Percentiles rank a stretch among this genome's conserved stretches.
These are phyloP conservation scores for Poteriospumella lacustris DNA, from an alignment of 108 stramenopile genomes.

Conservation along the genomic window DNA sequence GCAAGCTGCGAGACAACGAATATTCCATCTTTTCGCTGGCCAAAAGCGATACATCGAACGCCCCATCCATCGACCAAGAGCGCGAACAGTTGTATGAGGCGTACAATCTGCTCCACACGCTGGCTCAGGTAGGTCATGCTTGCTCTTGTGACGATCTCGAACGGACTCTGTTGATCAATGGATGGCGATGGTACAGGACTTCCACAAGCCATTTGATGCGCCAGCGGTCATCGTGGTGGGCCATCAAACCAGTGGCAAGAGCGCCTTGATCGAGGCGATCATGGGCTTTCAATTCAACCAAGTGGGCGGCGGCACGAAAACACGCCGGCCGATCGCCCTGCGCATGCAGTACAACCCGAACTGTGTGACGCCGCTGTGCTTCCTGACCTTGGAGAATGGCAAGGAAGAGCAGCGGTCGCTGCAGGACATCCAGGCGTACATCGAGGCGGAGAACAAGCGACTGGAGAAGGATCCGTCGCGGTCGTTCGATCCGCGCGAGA, in stretches of 20 bases:
- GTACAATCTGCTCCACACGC: conserved; percentile 76
- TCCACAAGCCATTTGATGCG: conserved; percentile 86
- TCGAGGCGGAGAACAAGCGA: conserved; percentile 76
- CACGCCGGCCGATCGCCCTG: conserved; percentile 77
- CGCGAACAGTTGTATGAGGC: conserved; percentile 64
- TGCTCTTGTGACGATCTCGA: background rate
- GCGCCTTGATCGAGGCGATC: conserved; percentile 81
- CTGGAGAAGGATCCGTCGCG: conserved; percentile 75
- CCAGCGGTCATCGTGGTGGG: conserved; percentile 86
- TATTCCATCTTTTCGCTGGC: too few species aligned
- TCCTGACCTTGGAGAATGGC: conserved; percentile 56
- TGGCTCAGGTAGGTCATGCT: conserved; percentile 69
- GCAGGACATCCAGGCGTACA: conserved; percentile 57
- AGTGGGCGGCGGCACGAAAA: conserved; percentile 85
- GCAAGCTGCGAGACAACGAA: too few species aligned
- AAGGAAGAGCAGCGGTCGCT: conserved; percentile 38
- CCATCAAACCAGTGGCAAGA: conserved; percentile 83
- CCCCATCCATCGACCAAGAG: too few species aligned
- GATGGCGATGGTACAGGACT: conserved; percentile 56
- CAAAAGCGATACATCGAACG: too few species aligned
- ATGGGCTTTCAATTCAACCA: conserved; percentile 93
- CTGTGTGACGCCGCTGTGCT: conserved; percentile 69
- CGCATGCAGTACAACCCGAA: conserved; percentile 89
- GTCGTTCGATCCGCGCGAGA: conserved; percentile 78
- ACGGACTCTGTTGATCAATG: background rate